Evolutionary conservation across 352 stramenopile species (phyloP), one percentile per base, ranked within the genome.

Genomic region (Globisporangium nagaii): DNA sequence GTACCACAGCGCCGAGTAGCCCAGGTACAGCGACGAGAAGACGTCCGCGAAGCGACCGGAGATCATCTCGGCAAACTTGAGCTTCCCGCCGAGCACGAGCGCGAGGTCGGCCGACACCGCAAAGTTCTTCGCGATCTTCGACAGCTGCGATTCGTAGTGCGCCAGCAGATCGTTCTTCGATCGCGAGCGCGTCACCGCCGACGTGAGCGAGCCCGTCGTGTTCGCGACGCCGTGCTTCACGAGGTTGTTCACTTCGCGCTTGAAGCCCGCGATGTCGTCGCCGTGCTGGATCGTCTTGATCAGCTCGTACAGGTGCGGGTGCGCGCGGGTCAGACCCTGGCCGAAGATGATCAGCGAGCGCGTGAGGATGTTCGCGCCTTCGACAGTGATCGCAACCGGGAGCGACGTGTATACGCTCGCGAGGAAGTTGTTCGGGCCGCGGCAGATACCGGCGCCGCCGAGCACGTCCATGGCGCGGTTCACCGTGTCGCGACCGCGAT

Each of bases 31-130:
- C 62, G 89, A 97, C 35, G 93, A 97, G 60, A 99, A 92, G 12
- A 97, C 94, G 77, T 99, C 96, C 0, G 96, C 87, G 59, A 99
- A 97, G 35, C 96, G 83, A 24, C 96, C 96, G 65, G 96, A 98
- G 30, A 98, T 81, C 75, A 99, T 97, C 70, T 99, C 96, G 46
- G 97, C 95, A 68, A 99, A 99, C 76, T 99, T 99, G 28, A 99
- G 81, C 62, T 97, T 96, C 43, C 96, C 96, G 37, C 96, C 96
- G 45, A 99, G 82, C 58, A 97, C 96, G 31, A 99, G 87, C 58
- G 95, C 94, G 15, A 99, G 62, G 68, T 99, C 96, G 1, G 94
- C 82, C 36, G 84, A 96, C 60, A 98, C 75, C 19, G 96, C 96
- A 76, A 99, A 99, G 73, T 98, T 98, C 59, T 96, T 92, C 25